Evolutionary conservation across 805 yeast genomes (phyloP).

Genomic region (Vanderwaltozyma yarrowii): DNA sequence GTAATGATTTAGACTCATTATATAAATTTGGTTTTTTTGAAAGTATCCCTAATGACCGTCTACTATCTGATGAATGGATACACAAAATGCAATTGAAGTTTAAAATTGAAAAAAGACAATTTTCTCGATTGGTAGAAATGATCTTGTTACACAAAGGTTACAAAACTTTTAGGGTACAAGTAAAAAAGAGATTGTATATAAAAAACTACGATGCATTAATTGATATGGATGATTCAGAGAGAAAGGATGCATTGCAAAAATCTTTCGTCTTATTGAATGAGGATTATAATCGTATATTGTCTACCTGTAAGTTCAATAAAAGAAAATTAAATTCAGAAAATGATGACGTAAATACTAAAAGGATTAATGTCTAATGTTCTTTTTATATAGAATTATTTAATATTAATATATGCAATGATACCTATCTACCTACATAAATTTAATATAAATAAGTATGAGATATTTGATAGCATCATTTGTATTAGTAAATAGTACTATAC

Average conservation of each 20-base stretch:
- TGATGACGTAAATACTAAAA: neutral
- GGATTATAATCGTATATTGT: slow-evolving; percentile 52
- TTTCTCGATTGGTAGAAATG: slow-evolving; percentile 72
- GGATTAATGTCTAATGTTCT: neutral
- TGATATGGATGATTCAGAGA: slow-evolving; percentile 55
- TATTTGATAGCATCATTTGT: too few relatives aligned
- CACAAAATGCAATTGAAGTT: slow-evolving; percentile 28
- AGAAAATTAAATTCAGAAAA: neutral
- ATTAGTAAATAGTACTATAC: too few relatives aligned
- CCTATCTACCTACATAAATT: too few relatives aligned
- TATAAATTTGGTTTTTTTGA: slow-evolving; percentile 26
- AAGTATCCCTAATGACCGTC: slow-evolving; percentile 14
- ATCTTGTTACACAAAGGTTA: slow-evolving; percentile 36
- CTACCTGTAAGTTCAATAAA: slow-evolving; percentile 1
- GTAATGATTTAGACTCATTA: slow-evolving; percentile 57
- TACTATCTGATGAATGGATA: slow-evolving; percentile 31
- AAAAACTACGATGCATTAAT: slow-evolving; percentile 72
- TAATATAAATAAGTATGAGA: too few relatives aligned
- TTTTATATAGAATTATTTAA: too few relatives aligned
- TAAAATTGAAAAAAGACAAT: slow-evolving; percentile 71
- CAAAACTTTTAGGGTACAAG: slow-evolving; percentile 40
- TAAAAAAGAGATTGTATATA: slow-evolving; percentile 65
- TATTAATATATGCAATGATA: too few relatives aligned
- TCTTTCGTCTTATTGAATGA: slow-evolving; percentile 61
- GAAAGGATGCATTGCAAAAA: slow-evolving; percentile 60